A percentile compares a stretch with the other conserved stretches of the same genome.
These are phyloP conservation scores for Pistacia integerrima DNA, from an alignment of 345 rosid genomes.

Conservation along the genomic window DNA sequence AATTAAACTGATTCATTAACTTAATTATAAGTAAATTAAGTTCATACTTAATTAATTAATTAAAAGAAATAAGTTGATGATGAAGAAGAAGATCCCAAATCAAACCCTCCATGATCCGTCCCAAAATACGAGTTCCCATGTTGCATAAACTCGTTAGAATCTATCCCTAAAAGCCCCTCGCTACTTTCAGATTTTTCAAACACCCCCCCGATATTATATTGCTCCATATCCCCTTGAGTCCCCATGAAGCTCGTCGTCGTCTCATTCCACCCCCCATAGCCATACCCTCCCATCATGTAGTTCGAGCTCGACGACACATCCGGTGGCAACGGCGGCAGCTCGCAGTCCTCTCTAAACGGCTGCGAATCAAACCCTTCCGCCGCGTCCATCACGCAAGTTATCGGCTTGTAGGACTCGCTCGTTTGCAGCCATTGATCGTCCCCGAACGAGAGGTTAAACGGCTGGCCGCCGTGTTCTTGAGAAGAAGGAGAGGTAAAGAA, in stretches of 20 bases:
- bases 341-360: conserved; percentile 37
- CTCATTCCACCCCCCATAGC: conserved; percentile 39
- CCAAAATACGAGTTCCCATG: conserved; percentile 33
- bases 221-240: conserved; percentile 20
- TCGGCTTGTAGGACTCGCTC: conserved; percentile 35
- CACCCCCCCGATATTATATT: background rate
- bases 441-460: background rate
- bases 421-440: conserved; percentile 31
- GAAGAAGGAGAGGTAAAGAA: conserved; percentile 23
- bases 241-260: conserved; percentile 30
- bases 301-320: conserved; percentile 46
- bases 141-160: conserved; percentile 30
- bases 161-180: conserved; percentile 32
- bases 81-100: conserved; percentile 47
- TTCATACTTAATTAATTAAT: conserved; percentile 8
- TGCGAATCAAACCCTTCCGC: conserved; percentile 22
- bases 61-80: conserved; percentile 34
- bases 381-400: conserved; percentile 24
- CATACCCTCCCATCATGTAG: conserved; percentile 19
- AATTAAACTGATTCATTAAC: background rate
- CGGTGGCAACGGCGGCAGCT: conserved; percentile 92
- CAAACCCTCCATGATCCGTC: conserved; percentile 46
- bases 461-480: conserved; percentile 13
- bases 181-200: background rate
- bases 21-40: conserved; percentile 3